These are phyloP conservation scores for Coemansia sp. DNA, from an alignment of 192 early-diverging fungal genomes.

Conservation along the genomic window DNA sequence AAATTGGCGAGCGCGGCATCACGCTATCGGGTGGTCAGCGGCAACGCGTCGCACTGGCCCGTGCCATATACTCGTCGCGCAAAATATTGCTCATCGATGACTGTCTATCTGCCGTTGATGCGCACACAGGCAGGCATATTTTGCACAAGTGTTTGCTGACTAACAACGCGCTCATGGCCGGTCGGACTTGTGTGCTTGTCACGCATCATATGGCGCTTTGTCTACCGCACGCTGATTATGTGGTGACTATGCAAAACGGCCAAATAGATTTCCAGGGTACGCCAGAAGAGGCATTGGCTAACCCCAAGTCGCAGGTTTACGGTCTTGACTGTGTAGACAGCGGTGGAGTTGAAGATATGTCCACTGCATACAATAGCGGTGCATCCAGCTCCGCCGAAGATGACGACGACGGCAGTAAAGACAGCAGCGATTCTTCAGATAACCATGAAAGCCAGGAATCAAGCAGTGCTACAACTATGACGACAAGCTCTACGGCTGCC, in stretches of 20 bases:
- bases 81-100: conserved; percentile 72
- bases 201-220: conserved; percentile 79
- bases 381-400: background rate
- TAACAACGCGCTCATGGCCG: conserved; percentile 52
- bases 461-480: background rate
- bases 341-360: background rate
- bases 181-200: conserved; percentile 78
- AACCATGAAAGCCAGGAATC: background rate
- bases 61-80: conserved; percentile 70
- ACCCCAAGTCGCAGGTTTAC: background rate
- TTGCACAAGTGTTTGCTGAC: conserved; percentile 72
- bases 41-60: conserved; percentile 78
- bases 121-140: conserved; percentile 84
- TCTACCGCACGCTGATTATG: conserved; percentile 52
- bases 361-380: background rate
- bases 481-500: conserved; percentile 11
- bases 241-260: conserved; percentile 63
- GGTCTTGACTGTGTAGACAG: background rate
- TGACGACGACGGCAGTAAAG: background rate
- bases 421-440: background rate
- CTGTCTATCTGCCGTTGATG: conserved; percentile 89
- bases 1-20: conserved; percentile 85
- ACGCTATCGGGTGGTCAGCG: conserved; percentile 83
- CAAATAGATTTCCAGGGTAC: conserved; percentile 27
- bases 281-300: conserved; percentile 5